A percentile compares a stretch with the other conserved stretches of the same genome.
Conservation (phyloP, 176 grass and related monocot genomes). For the Poa annua region DNA sequence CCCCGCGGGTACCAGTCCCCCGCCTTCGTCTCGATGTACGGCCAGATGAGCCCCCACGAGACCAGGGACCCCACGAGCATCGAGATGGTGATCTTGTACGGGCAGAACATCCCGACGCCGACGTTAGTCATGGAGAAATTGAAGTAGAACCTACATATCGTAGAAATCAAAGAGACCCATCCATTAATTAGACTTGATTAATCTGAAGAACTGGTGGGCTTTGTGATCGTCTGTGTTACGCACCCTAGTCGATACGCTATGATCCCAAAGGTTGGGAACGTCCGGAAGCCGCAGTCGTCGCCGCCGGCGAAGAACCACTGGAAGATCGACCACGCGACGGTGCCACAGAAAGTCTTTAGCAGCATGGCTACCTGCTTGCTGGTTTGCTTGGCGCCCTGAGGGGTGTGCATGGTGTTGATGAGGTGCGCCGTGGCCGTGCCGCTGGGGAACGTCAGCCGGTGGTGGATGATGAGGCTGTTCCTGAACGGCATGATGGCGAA, state of each 20-base stretch:
- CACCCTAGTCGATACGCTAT: constrained; percentile 45
- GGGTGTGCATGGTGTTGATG: constrained; percentile 75
- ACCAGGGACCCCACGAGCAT: constrained; percentile 57
- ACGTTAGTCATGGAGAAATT: constrained; percentile 66
- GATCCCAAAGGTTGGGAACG: constrained; percentile 65
- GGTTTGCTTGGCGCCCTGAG: constrained; percentile 46
- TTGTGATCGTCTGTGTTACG: background rate
- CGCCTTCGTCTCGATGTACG: constrained; percentile 54
- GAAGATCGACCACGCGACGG: constrained; percentile 55
- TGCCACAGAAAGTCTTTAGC: constrained; percentile 58
- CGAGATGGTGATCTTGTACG: constrained; percentile 58
- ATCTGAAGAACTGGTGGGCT: background rate
- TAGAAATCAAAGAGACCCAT: background rate
- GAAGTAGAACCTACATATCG: constrained; percentile 56
- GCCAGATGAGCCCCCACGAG: constrained; percentile 65
- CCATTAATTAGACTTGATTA: background rate
- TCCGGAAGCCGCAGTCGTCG: constrained; percentile 51
- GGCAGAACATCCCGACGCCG: constrained; percentile 65
- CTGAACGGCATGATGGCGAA: constrained; percentile 58
- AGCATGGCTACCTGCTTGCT: constrained; percentile 55
- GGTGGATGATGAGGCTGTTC: constrained; percentile 63
- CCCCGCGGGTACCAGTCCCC: constrained; percentile 53
- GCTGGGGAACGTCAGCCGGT: constrained; percentile 67
- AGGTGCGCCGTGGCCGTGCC: constrained; percentile 66
- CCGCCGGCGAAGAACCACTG: constrained; percentile 62